These are phyloP conservation scores for Epichloe aotearoae DNA, from an alignment of 2,329 filamentous ascomycete genomes.

Conservation along the genomic window DNA sequence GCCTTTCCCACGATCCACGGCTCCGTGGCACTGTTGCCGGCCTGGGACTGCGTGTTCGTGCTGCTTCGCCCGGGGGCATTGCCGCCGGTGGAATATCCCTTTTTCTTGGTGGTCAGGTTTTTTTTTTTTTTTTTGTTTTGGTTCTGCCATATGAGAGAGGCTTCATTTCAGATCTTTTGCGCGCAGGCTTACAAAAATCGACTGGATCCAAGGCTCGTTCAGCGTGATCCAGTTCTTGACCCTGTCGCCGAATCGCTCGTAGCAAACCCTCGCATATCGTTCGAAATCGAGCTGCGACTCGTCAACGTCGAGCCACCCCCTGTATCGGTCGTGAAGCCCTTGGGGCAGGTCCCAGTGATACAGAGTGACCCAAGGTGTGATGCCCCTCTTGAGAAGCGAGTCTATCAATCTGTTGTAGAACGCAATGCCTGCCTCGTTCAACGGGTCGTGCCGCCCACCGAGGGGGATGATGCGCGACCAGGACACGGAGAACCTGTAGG, in stretches of 20 bases:
- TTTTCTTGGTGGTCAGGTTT: not conserved
- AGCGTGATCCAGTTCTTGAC: conserved; percentile 27
- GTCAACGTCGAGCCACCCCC: conserved; percentile 20
- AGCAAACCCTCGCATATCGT: conserved; percentile 23
- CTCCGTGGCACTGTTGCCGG: conserved; percentile 21
- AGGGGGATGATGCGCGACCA: conserved; percentile 52
- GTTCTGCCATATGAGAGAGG: no score
- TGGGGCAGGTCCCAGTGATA: conserved; percentile 48
- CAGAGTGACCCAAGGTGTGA: conserved; percentile 48
- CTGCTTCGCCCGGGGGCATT: conserved; percentile 19
- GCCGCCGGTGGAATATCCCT: conserved; percentile 21
- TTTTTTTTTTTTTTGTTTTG: not conserved
- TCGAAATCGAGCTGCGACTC: conserved; percentile 22
- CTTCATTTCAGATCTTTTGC: not conserved
- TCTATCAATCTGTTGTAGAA: conserved; percentile 50
- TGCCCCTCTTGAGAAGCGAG: conserved; percentile 40
- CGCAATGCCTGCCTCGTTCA: conserved; percentile 47
- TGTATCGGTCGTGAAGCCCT: conserved; percentile 22
- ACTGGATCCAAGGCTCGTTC: conserved; percentile 26
- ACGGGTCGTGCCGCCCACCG: conserved; percentile 46
- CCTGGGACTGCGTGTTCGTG: conserved; percentile 8
- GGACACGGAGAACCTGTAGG: conserved; percentile 52
- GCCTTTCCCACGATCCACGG: conserved; percentile 23
- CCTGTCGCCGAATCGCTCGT: conserved; percentile 26
- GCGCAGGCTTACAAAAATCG: conserved; percentile 17